These are phyloP conservation scores for Chlorella sp. DNA, from an alignment of 139 green algal species.

Conservation along the genomic window DNA sequence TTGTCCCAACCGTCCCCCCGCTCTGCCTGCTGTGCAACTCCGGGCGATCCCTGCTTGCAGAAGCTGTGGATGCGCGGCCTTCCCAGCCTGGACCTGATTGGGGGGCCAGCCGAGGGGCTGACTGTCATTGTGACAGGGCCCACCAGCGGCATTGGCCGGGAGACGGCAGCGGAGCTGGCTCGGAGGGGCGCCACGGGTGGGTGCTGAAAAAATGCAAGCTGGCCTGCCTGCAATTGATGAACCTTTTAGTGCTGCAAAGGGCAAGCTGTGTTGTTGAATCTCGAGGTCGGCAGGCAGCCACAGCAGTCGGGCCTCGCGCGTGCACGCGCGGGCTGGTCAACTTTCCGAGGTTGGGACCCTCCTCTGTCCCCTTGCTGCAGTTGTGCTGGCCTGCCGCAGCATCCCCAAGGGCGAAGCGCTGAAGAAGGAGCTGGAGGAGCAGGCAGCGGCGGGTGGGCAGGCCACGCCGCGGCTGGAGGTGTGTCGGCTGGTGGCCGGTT, in stretches of 20 bases:
- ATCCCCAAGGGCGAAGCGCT: conserved; percentile 53
- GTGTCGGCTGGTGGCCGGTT: neutral
- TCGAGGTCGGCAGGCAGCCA: no score
- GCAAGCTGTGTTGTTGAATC: no score
- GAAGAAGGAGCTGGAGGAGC: conserved; percentile 42
- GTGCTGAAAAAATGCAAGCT: neutral
- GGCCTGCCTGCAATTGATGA: no score
- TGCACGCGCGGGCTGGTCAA: neutral
- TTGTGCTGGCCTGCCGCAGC: conserved; percentile 81
- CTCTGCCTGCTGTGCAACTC: no score
- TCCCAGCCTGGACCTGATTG: conserved; percentile 54
- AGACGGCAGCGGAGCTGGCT: conserved; percentile 69
- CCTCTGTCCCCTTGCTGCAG: conserved; percentile 37
- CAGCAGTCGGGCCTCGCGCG: neutral
- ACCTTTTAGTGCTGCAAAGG: no score
- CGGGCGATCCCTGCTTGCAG: conserved; percentile 25
- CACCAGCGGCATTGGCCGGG: conserved; percentile 83
- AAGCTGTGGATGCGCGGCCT: conserved; percentile 63
- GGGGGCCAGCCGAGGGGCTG: conserved; percentile 54
- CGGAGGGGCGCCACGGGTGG: conserved; percentile 66
- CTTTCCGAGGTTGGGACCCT: neutral
- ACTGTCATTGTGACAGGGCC: conserved; percentile 80
- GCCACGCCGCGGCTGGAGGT: conserved; percentile 41
- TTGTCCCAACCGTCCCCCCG: no score
- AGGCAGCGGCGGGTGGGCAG: conserved; percentile 30